Conservation (phyloP, 2,329 filamentous ascomycete species). For the Penicillium sp. region DNA sequence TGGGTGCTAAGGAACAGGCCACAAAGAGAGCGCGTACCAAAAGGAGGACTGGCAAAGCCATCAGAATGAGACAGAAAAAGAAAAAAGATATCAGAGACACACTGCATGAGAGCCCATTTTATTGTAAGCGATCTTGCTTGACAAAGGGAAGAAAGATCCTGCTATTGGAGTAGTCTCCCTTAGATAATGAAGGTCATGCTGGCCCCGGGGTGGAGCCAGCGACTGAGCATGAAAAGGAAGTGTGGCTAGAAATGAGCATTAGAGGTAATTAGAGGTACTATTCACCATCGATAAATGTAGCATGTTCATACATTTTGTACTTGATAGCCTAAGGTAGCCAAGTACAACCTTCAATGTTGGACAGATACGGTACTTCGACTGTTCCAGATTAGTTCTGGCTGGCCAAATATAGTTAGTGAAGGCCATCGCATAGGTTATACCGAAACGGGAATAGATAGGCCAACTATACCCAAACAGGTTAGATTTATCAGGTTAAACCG, state of each 20-base stretch:
- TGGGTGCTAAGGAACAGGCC: not conserved
- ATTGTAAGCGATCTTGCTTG: not conserved
- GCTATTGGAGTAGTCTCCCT: not conserved
- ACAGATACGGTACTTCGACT: too few relatives aligned
- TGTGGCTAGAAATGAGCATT: not conserved
- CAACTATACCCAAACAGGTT: not conserved
- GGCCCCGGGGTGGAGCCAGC: too few relatives aligned
- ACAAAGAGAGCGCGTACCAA: not conserved
- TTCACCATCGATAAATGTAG: not conserved
- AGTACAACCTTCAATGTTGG: too few relatives aligned
- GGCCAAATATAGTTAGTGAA: not conserved
- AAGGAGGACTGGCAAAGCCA: not conserved
- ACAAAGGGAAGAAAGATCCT: not conserved
- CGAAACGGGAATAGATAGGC: not conserved
- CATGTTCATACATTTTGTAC: not conserved
- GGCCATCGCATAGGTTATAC: not conserved
- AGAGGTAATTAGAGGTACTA: not conserved
- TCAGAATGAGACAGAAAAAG: not conserved
- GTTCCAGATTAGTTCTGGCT: not conserved
- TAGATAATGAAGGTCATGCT: not conserved
- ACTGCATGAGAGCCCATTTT: too few relatives aligned
- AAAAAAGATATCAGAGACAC: not conserved
- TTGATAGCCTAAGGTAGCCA: not conserved
- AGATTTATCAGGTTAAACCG: not conserved
- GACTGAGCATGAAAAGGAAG: too few relatives aligned